Evolutionary conservation across 2,329 filamentous ascomycete species (phyloP).

Genomic region (Monosporascus sp.): DNA sequence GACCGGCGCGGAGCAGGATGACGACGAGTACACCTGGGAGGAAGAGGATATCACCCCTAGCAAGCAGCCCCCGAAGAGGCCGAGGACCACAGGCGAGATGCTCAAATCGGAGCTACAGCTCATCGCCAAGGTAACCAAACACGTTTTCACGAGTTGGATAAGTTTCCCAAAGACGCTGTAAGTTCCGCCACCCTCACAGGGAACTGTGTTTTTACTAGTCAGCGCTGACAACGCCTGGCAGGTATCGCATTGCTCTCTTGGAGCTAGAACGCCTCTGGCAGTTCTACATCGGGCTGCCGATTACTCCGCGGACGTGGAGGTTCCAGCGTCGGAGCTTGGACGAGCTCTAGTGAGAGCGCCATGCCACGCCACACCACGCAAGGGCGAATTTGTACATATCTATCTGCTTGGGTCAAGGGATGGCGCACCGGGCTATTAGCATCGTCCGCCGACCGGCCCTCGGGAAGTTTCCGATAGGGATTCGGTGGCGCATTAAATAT

Average conservation of each 20-base stretch:
- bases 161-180: slow-evolving; percentile 63
- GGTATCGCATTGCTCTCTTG: slow-evolving; percentile 36
- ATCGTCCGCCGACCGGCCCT: too few species aligned
- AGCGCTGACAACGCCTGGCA: slow-evolving; percentile 11
- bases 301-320: slow-evolving; percentile 42
- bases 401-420: too few species aligned
- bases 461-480: too few species aligned
- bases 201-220: slow-evolving; percentile 4
- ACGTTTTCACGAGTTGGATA: slow-evolving; percentile 67
- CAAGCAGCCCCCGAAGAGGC: slow-evolving; percentile 19
- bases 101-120: slow-evolving; percentile 59
- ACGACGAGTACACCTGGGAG: slow-evolving; percentile 32
- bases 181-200: slow-evolving; percentile 34
- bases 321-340: slow-evolving; percentile 39
- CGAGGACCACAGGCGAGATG: slow-evolving; percentile 45
- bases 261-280: slow-evolving; percentile 44
- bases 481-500: too few species aligned
- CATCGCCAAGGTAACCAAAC: slow-evolving; percentile 57
- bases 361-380: too few species aligned
- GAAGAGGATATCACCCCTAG: slow-evolving; percentile 31
- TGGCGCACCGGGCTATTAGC: too few species aligned
- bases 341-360: slow-evolving; percentile 35
- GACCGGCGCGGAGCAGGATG: slow-evolving; percentile 19
- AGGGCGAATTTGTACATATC: too few species aligned
- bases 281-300: slow-evolving; percentile 47